Evolutionary conservation across 2,329 filamentous ascomycete genomes (phyloP).

Genomic region (Trichoderma arundinaceum): DNA sequence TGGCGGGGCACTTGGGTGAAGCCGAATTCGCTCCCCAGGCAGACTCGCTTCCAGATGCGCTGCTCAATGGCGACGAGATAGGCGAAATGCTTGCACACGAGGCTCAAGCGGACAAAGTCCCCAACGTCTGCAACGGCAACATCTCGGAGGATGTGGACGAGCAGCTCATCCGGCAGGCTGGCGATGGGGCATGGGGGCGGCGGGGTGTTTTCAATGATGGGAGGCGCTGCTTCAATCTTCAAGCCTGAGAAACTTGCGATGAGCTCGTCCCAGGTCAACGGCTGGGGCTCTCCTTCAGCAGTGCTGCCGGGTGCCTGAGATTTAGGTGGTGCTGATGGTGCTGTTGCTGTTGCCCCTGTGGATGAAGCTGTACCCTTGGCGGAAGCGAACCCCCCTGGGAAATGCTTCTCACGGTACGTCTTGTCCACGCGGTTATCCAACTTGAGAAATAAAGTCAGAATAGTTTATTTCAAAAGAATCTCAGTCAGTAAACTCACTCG

Average conservation of each 20-base stretch:
- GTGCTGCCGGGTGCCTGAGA: slow-evolving; percentile 28
- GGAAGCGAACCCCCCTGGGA: slow-evolving; percentile 60
- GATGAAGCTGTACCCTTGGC: slow-evolving; percentile 50
- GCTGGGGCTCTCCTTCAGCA: slow-evolving; percentile 37
- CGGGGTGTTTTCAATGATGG: slow-evolving; percentile 72
- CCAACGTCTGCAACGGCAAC: slow-evolving; percentile 77
- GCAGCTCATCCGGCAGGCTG: slow-evolving; percentile 79
- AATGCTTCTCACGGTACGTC: slow-evolving; percentile 89
- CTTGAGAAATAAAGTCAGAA: slow-evolving; percentile 48
- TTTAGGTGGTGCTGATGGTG: slow-evolving; percentile 35
- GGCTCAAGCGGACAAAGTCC: slow-evolving; percentile 74
- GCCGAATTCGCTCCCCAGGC: slow-evolving; percentile 72
- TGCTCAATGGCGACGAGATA: slow-evolving; percentile 86
- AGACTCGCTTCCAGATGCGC: slow-evolving; percentile 81
- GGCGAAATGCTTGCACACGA: slow-evolving; percentile 86
- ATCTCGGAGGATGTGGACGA: slow-evolving; percentile 77
- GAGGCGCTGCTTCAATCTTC: slow-evolving; percentile 69
- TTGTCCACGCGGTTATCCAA: slow-evolving; percentile 86
- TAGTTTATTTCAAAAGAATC: no score
- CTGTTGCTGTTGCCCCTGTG: slow-evolving; percentile 38
- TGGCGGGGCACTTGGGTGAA: slow-evolving; percentile 84
- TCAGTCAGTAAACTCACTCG: slow-evolving; percentile 57
- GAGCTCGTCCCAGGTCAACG: slow-evolving; percentile 68
- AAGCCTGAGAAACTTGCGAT: slow-evolving; percentile 76
- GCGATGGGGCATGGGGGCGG: slow-evolving; percentile 82